Evolutionary conservation across 352 stramenopile species (phyloP), one percentile per base, ranked within the genome.

Genomic region (Globisporangium lucens): DNA sequence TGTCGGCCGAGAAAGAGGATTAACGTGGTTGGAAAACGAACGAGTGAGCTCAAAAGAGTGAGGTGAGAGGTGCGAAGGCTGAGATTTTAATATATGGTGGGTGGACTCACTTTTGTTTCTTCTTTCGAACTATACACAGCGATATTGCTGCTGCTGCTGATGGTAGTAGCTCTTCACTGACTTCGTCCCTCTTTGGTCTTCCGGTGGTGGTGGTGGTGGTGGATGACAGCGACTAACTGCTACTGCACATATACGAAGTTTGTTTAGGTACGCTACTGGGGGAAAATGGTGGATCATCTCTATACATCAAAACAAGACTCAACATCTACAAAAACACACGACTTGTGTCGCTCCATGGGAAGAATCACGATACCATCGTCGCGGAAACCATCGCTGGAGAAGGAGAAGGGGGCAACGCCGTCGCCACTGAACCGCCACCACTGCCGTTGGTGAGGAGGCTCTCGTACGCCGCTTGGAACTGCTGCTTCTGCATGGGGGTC

Each of bases 1-100:
- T 85, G 74, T 74, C 74, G 46, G 75, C 81, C 33, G 84, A 91
- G 52, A 89, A 89, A 61, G 85, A 94, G 66, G 85, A 94, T 64
- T 91, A 56, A 70, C 30, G 17, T 59, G 52, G 1, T 13, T 38
- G 52, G 38, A 46, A 17, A 15, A 43, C 10, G 36, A 43, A 22
- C 6, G 52, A 57, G 13, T 38, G 33, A 41, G 35, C 35, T 41
- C 10, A 20, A 47, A 12, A 17, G 38, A n/a, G 24, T 24, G 24
- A 24, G 43, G 17, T 51, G 43, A 24, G 43, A 17, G 43, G 22
- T 51, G 43, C 17, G 43, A 24, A 51, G 43, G 7, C 24, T 51
- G 43, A 51, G 43, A 27, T 41, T 60, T 43, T 60, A 41, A 46
- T 60, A 60, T 46, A 43, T 58, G 29, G 17, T 33, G 43, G 17